Conservation (phyloP, 345 rosid species). For the Salix caprea region DNA sequence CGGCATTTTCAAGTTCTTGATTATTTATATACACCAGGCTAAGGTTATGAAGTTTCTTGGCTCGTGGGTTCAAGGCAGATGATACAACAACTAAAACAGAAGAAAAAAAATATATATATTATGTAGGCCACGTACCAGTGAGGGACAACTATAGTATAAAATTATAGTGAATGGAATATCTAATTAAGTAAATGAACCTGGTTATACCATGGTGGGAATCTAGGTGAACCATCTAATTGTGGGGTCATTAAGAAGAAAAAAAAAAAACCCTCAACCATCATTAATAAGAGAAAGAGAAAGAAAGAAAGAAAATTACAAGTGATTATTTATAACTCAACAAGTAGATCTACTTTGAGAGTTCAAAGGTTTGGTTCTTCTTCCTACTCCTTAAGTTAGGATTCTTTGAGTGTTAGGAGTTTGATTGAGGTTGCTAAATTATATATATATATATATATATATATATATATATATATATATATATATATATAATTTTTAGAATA, state of each 20-base stretch:
- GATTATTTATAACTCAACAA: neutral
- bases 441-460: too few species aligned
- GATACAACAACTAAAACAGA: slow-evolving; percentile 5
- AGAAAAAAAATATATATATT: neutral
- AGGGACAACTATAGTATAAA: slow-evolving; percentile 11
- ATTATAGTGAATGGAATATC: neutral
- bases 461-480: too few species aligned
- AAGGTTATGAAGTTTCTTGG: neutral
- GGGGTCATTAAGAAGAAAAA: slow-evolving; percentile 3
- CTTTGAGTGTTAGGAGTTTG: too few species aligned
- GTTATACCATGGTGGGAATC: slow-evolving; percentile 24
- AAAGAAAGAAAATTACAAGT: neutral
- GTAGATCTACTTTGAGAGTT: too few species aligned
- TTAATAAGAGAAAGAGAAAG: neutral
- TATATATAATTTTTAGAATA: too few species aligned
- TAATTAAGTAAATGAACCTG: neutral
- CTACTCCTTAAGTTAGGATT: too few species aligned
- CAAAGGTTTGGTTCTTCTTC: too few species aligned
- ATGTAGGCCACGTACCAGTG: slow-evolving; percentile 5
- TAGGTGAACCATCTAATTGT: slow-evolving; percentile 15
- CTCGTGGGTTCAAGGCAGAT: slow-evolving; percentile 27
- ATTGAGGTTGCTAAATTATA: too few species aligned
- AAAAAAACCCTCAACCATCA: neutral
- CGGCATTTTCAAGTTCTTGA: neutral
- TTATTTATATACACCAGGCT: slow-evolving; percentile 3